Conservation (phyloP, 805 yeast genomes). For the Candida xiaguanensis region DNA sequence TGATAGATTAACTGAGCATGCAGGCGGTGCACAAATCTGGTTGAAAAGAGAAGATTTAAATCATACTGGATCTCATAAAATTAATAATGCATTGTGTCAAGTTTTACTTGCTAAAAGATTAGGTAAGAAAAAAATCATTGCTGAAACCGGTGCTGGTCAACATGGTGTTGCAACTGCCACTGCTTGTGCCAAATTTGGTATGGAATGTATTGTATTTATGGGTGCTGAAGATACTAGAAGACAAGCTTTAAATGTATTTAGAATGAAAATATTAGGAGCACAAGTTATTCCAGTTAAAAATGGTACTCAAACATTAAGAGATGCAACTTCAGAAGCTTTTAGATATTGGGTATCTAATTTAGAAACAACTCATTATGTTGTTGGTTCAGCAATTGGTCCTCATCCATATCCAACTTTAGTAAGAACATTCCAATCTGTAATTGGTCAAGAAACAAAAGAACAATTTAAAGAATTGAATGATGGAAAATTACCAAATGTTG, state of each 20-base stretch:
- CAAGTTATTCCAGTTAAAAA: conserved; percentile 88
- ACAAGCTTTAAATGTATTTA: conserved; percentile 95
- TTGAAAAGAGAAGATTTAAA: conserved; percentile 94
- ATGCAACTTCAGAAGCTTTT: conserved; percentile 97
- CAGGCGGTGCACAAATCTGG: conserved; percentile 94
- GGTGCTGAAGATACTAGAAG: conserved; percentile 99
- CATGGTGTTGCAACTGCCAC: conserved; percentile 94
- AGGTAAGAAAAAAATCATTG: conserved; percentile 74
- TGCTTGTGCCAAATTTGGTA: conserved; percentile 88
- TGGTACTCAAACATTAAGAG: conserved; percentile 95
- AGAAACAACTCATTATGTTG: conserved; percentile 85
- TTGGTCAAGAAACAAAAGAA: conserved; percentile 91
- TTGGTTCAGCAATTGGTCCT: conserved; percentile 98
- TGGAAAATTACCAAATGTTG: conserved; percentile 85
- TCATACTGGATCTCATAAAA: conserved; percentile 87
- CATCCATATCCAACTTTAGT: conserved; percentile 98
- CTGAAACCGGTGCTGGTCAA: conserved; percentile 93
- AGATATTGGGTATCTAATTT: conserved; percentile 91
- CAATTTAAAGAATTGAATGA: conserved; percentile 77
- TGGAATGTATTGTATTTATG: conserved; percentile 93
- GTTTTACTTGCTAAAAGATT: conserved; percentile 74
- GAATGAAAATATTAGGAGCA: conserved; percentile 97
- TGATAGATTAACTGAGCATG: conserved; percentile 80
- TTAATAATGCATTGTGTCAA: conserved; percentile 81
- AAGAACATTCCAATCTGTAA: conserved; percentile 96